Evolutionary conservation across 352 stramenopile species (phyloP).

Genomic region (Pythium apleroticum): DNA sequence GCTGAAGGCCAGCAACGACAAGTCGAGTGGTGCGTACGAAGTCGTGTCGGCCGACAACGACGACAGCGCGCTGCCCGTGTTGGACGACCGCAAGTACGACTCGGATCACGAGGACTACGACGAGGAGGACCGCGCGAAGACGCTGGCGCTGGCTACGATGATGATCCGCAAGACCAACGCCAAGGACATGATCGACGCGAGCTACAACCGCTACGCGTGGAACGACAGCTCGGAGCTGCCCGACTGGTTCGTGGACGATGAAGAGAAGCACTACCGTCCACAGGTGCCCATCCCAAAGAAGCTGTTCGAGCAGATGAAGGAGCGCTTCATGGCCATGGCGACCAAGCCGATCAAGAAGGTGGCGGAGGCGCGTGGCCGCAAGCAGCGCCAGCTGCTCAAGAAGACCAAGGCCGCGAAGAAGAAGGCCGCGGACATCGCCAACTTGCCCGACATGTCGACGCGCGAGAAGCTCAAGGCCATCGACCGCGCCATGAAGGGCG

Average conservation of each 20-base stretch:
- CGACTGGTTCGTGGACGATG: slow-evolving; percentile 98
- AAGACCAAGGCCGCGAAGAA: slow-evolving; percentile 97
- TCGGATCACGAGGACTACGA: slow-evolving; percentile 98
- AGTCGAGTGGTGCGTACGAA: slow-evolving; percentile 41
- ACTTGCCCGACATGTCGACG: slow-evolving; percentile 96
- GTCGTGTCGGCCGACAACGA: slow-evolving; percentile 37
- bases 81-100: slow-evolving; percentile 94
- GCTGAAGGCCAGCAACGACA: slow-evolving; percentile 20
- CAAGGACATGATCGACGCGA: slow-evolving; percentile 98
- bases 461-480: slow-evolving; percentile 98
- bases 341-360: slow-evolving; percentile 99
- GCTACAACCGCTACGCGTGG: slow-evolving; percentile 99
- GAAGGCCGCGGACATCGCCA: slow-evolving; percentile 95
- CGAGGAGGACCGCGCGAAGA: slow-evolving; percentile 94
- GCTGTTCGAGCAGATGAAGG: slow-evolving; percentile 98
- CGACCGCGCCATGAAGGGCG: slow-evolving; percentile 95
- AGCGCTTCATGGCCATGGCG: slow-evolving; percentile 95
- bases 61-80: slow-evolving; percentile 51
- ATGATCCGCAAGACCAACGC: slow-evolving; percentile 97
- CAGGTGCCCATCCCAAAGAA: slow-evolving; percentile 96
- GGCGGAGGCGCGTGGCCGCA: slow-evolving; percentile 95
- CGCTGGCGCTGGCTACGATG: slow-evolving; percentile 97
- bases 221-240: slow-evolving; percentile 96
- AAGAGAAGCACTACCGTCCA: slow-evolving; percentile 97
- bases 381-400: slow-evolving; percentile 92